A percentile compares a stretch with the other conserved stretches of the same genome.
These are phyloP conservation scores for Pulicaria dysenterica DNA, from an alignment of 129 eudicot genomes.

Conservation along the genomic window DNA sequence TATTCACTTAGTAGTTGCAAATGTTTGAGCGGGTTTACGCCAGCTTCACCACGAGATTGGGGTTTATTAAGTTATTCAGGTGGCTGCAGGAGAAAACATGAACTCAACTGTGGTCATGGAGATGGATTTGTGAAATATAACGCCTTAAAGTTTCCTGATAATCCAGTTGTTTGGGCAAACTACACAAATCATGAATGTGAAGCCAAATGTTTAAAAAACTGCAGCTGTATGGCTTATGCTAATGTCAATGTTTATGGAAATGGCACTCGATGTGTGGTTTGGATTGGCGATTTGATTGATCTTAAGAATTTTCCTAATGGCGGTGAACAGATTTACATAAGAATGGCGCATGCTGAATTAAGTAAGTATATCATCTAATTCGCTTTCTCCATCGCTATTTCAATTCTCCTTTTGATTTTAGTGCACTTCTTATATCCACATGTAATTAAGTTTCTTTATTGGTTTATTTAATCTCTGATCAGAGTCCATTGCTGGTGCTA, in stretches of 20 bases:
- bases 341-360: slow-evolving; percentile 41
- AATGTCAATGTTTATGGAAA: slow-evolving; percentile 37
- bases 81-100: slow-evolving; percentile 42
- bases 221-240: slow-evolving; percentile 56
- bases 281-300: slow-evolving; percentile 52
- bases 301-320: slow-evolving; percentile 30
- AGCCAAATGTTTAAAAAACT: slow-evolving; percentile 37
- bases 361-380: slow-evolving; percentile 39
- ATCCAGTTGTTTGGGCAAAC: slow-evolving; percentile 38
- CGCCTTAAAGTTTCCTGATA: slow-evolving; percentile 55
- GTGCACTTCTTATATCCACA: background rate
- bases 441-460: slow-evolving; percentile 2
- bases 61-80: slow-evolving; percentile 37
- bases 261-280: slow-evolving; percentile 38
- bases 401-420: background rate
- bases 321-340: slow-evolving; percentile 34
- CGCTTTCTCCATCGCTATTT: background rate
- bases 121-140: slow-evolving; percentile 58
- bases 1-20: slow-evolving; percentile 37
- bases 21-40: slow-evolving; percentile 54
- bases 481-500: slow-evolving; percentile 31
- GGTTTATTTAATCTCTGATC: slow-evolving; percentile 5
- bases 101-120: slow-evolving; percentile 36
- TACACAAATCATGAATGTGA: slow-evolving; percentile 41
- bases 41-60: slow-evolving; percentile 46